Base-by-base conservation (phyloP, 768 basidiomycete genomes). In the Mycena filopes region DNA sequence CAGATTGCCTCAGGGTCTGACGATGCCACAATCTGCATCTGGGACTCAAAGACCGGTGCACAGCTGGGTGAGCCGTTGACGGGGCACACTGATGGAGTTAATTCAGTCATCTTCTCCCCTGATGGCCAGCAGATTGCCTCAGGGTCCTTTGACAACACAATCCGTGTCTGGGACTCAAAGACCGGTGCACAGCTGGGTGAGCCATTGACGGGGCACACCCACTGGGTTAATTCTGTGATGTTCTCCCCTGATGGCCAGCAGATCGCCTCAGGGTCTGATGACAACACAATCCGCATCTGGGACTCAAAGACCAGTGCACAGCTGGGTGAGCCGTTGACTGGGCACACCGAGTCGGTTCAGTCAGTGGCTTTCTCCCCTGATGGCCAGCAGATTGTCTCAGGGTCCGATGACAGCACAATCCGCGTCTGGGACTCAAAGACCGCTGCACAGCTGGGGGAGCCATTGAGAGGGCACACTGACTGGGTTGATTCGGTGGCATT, bases 231-330 rank as follows among this genome's bases (percentile, higher is more conserved):
- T 8, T 73, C 82, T 9, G 74, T 87, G n/a, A 79, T 82, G 45
- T 87, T 86, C 73, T 85, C 86, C 62, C 85, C 85, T 0, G 77
- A 79, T 41, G 85, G 86, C 15, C 82, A 82, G 67, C 80, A 76
- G 69, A 79, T 87, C 33, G 74, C 85, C 8, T 84, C 83, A 7
- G 84, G 83, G 0, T 83, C 82, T 9, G 80, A 83, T 72, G 85
- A 86, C 77, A 80, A 83, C 68, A 84, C 82, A 16, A 74, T 86
- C 25, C 78, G 81, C 16, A 76, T 86, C 40, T 56, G 55, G 55
- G 28, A 56, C 55, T 56, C 20, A n/a, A 28, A 45, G 29, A 45
- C 42, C n/a, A n/a, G 55, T 5, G 28, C 41, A 20, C n/a, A 20
- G 36, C 31, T 45, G 9, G 40, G 23, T 11, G 7, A 31, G 29